phyloP scores from a whole-genome alignment of 2,329 filamentous ascomycete species.

The Boeremia exigua region DNA sequence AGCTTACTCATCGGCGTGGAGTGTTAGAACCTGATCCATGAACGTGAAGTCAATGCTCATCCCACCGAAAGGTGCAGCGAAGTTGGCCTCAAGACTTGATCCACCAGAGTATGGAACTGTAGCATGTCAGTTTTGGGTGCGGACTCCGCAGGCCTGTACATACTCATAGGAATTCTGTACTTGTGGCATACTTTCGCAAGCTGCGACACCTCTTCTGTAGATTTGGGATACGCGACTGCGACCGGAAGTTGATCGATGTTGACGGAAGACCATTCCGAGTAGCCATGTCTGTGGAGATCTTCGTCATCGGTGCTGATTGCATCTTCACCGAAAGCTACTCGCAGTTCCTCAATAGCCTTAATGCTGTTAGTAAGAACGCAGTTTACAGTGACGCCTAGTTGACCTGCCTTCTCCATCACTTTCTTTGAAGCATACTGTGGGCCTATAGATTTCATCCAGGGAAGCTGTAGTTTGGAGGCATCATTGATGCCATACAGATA shows the following conservation, averaged over 20 bases:
- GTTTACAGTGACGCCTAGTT: not conserved
- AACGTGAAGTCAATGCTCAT: slow-evolving; percentile 87
- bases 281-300: slow-evolving; percentile 68
- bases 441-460: slow-evolving; percentile 32
- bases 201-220: slow-evolving; percentile 67
- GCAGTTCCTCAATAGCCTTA: slow-evolving; percentile 64
- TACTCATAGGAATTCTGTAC: slow-evolving; percentile 76
- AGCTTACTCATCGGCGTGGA: slow-evolving; percentile 75
- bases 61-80: slow-evolving; percentile 84
- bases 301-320: slow-evolving; percentile 69
- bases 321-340: slow-evolving; percentile 60
- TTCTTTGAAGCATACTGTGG: slow-evolving; percentile 57
- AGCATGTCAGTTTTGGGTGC: not conserved
- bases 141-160: slow-evolving; percentile 2
- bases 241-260: slow-evolving; percentile 69
- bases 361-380: slow-evolving; percentile 5
- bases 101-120: slow-evolving; percentile 82
- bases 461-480: slow-evolving; percentile 34
- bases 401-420: slow-evolving; percentile 58
- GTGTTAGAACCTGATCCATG: slow-evolving; percentile 81
- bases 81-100: slow-evolving; percentile 87
- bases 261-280: slow-evolving; percentile 73
- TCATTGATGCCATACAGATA: slow-evolving; percentile 58
- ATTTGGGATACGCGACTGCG: slow-evolving; percentile 68
- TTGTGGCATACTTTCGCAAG: slow-evolving; percentile 77